Evolutionary conservation across 1,139 yeast species (phyloP).

Genomic region (Scheffersomyces stambukii): DNA sequence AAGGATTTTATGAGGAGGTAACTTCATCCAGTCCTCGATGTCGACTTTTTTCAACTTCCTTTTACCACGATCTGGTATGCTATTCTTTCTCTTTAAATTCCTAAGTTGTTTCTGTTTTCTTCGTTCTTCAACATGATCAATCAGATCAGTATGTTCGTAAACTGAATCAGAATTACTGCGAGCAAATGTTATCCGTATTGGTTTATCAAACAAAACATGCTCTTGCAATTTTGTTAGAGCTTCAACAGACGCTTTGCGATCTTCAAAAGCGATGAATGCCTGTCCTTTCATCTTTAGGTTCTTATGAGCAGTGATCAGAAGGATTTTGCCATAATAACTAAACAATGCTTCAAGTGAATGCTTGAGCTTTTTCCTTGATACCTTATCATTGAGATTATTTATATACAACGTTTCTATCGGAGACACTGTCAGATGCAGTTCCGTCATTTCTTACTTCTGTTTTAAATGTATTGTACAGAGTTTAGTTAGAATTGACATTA

Average conservation of each 20-base stretch:
- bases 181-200: constrained; percentile 44
- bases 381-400: constrained; percentile 69
- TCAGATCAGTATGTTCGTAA: constrained; percentile 13
- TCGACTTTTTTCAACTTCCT: constrained; percentile 22
- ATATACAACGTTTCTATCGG: constrained; percentile 49
- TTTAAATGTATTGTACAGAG: constrained; percentile 1
- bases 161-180: constrained; percentile 44
- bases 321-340: constrained; percentile 43
- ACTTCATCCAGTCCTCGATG: constrained; percentile 27
- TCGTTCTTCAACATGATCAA: constrained; percentile 15
- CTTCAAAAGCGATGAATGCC: constrained; percentile 71
- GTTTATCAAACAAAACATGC: constrained; percentile 48
- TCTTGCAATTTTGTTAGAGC: constrained; percentile 49
- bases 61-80: constrained; percentile 5
- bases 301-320: constrained; percentile 56
- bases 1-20: constrained; percentile 69
- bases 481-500: no score
- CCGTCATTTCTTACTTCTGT: constrained; percentile 2
- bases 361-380: constrained; percentile 50
- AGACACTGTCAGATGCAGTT: not conserved
- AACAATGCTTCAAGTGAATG: constrained; percentile 39
- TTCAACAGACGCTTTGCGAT: constrained; percentile 36
- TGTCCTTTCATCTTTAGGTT: constrained; percentile 73
- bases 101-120: constrained; percentile 9
- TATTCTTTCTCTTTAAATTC: constrained; percentile 8